Evolutionary conservation across 371 early-diverging fungal genomes (phyloP).

Genomic region (Apophysomyces variabilis): DNA sequence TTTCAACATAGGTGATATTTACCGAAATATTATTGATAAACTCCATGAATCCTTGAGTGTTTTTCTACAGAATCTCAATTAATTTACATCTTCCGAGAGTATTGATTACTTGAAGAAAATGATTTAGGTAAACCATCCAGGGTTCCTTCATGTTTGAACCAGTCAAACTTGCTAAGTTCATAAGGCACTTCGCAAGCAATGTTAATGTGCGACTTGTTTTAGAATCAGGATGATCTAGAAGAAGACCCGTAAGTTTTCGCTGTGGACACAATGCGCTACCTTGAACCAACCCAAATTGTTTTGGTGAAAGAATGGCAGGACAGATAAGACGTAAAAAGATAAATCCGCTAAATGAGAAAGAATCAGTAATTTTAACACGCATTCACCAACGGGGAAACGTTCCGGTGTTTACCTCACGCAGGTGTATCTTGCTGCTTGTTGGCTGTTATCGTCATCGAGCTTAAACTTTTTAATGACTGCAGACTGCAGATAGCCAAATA

Average conservation of each 20-base stretch:
- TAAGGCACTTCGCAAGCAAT: constrained; percentile 80
- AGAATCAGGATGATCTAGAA: constrained; percentile 66
- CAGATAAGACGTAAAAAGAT: constrained; percentile 84
- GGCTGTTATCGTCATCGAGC: constrained; percentile 28
- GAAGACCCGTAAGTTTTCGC: not conserved
- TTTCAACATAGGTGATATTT: not conserved
- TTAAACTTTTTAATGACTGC: constrained; percentile 38
- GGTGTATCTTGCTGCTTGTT: constrained; percentile 50
- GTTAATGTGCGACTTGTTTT: constrained; percentile 73
- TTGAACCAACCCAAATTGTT: constrained; percentile 73
- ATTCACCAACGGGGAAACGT: not conserved
- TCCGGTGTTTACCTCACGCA: constrained; percentile 38
- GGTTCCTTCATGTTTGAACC: constrained; percentile 80
- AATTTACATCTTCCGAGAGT: not conserved
- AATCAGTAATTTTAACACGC: not conserved
- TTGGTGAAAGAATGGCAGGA: constrained; percentile 86
- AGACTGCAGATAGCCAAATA: constrained; percentile 59
- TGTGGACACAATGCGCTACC: constrained; percentile 26
- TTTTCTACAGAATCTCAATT: constrained; percentile 7
- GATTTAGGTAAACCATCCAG: constrained; percentile 76
- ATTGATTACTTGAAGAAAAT: constrained; percentile 50
- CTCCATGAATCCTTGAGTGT: constrained; percentile 7
- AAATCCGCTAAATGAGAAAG: constrained; percentile 65
- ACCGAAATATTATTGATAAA: constrained; percentile 13
- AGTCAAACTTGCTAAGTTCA: constrained; percentile 77